These are phyloP conservation scores for Monilinia aucupariae DNA, from an alignment of 2,329 filamentous ascomycete species.

Conservation along the genomic window DNA sequence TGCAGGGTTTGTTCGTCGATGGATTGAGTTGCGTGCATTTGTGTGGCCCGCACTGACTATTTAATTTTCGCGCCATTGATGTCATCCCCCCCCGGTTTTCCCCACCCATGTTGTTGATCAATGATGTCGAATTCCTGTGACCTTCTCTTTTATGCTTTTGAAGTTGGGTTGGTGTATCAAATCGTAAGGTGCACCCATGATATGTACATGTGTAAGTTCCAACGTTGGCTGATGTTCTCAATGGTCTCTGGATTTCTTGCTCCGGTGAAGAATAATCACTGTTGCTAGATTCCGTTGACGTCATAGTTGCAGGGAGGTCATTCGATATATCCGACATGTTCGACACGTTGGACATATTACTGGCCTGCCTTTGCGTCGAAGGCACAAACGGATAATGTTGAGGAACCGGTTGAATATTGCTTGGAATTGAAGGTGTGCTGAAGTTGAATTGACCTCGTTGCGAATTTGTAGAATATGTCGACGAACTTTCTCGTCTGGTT, in stretches of 20 bases:
- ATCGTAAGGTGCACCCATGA: constrained; percentile 81
- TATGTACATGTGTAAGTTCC: constrained; percentile 97
- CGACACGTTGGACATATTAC: constrained; percentile 23
- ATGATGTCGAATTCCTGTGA: constrained; percentile 61
- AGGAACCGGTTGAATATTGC: constrained; percentile 27
- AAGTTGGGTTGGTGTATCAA: constrained; percentile 78
- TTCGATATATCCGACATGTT: constrained; percentile 31
- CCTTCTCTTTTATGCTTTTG: constrained; percentile 96
- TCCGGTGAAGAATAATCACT: constrained; percentile 37
- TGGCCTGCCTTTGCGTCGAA: constrained; percentile 27
- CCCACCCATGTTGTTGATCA: constrained; percentile 37
- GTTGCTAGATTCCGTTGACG: constrained; percentile 39
- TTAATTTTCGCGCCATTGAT: constrained; percentile 53
- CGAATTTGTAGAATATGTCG: constrained; percentile 33
- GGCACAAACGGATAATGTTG: constrained; percentile 35
- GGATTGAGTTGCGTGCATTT: constrained; percentile 91
- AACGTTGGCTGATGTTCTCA: constrained; percentile 63
- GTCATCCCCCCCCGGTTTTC: constrained; percentile 37
- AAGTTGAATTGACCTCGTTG: constrained; percentile 42
- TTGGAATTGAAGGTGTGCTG: constrained; percentile 38
- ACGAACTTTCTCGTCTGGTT: constrained; percentile 37
- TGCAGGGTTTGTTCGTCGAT: constrained; percentile 90
- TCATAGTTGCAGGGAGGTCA: constrained; percentile 34
- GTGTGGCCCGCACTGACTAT: constrained; percentile 89
- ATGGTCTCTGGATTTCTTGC: constrained; percentile 43